Conservation (phyloP, 345 rosid genomes). For the Syzygium aqueum region DNA sequence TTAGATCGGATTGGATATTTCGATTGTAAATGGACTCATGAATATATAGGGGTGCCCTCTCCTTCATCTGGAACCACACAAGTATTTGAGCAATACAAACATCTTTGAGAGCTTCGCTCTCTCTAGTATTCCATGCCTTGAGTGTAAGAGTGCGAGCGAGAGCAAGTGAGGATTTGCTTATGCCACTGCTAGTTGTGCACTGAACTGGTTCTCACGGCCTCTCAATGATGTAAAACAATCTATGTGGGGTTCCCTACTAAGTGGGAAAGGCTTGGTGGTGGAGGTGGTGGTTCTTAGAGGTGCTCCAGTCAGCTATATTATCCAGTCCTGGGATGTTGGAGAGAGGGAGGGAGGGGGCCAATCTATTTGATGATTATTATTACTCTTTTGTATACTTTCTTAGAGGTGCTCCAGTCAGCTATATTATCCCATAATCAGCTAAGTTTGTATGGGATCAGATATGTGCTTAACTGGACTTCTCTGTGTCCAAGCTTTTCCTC, state of each 20-base stretch:
- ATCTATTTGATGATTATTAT: neutral
- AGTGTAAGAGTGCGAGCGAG: neutral
- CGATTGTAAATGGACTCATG: neutral
- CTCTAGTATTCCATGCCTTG: neutral
- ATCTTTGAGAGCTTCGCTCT: neutral
- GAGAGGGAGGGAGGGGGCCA: neutral
- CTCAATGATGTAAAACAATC: neutral
- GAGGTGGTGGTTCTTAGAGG: neutral
- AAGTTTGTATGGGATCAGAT: neutral
- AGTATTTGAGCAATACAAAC: neutral
- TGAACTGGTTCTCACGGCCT: neutral
- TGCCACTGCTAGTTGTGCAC: neutral
- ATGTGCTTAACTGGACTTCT: neutral
- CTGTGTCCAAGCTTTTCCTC: neutral
- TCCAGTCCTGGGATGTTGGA: too few relatives aligned
- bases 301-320: too few relatives aligned
- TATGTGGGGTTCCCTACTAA: neutral
- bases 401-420: neutral
- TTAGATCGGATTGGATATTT: neutral
- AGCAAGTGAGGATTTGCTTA: neutral
- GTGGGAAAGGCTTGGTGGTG: neutral
- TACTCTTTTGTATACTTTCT: neutral
- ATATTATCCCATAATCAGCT: neutral
- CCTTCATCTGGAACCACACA: neutral
- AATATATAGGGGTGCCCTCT: neutral